Percentiles rank a stretch among this genome's conserved stretches.
These are phyloP conservation scores for Diaporthe nobilis DNA, from an alignment of 2,329 filamentous ascomycete species.

Conservation along the genomic window DNA sequence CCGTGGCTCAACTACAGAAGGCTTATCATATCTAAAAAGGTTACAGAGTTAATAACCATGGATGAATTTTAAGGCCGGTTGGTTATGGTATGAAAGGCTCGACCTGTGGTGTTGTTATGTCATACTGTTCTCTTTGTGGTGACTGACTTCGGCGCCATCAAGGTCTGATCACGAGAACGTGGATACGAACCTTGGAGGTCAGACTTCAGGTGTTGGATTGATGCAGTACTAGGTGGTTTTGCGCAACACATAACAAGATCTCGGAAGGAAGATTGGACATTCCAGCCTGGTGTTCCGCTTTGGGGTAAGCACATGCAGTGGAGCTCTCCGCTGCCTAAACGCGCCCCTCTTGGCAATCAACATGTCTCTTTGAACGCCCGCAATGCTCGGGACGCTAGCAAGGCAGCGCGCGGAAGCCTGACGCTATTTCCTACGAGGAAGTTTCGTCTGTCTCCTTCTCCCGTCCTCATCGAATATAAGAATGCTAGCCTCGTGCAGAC, in stretches of 20 bases:
- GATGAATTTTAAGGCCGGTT: no score
- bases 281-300: neutral
- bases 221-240: neutral
- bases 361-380: neutral
- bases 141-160: neutral
- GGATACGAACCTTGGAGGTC: neutral
- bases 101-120: neutral
- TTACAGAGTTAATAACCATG: no score
- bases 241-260: neutral
- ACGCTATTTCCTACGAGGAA: neutral
- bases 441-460: neutral
- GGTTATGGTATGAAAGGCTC: no score
- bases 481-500: neutral
- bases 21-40: no score
- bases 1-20: no score
- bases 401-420: constrained; percentile 1
- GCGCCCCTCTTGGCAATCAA: neutral
- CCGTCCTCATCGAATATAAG: neutral
- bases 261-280: neutral
- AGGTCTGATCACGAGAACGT: neutral
- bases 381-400: neutral
- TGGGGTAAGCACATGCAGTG: neutral
- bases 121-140: neutral
- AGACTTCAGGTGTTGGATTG: neutral
- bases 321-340: constrained; percentile 13